Percentiles rank a stretch among this genome's conserved stretches.
Evolutionary conservation across 257 asterid genomes (phyloP).

Genomic region (Nicotiana attenuata): DNA sequence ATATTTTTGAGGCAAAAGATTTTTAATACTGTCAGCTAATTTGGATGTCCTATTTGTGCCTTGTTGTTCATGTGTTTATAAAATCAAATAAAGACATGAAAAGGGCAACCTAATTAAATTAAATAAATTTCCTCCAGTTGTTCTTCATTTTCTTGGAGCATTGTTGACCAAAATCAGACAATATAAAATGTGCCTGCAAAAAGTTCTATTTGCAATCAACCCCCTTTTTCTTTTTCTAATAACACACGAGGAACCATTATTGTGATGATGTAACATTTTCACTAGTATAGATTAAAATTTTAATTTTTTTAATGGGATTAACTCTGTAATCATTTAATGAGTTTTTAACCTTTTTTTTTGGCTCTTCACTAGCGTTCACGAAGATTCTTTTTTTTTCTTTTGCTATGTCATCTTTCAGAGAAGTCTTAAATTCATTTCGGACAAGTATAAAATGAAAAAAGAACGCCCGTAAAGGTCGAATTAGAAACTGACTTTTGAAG

Average conservation of each 20-base stretch:
- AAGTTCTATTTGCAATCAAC: conserved; percentile 1
- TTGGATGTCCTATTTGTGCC: conserved; percentile 5
- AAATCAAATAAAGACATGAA: conserved; percentile 14
- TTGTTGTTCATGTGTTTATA: conserved; percentile 16
- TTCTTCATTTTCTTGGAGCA: conserved; percentile 5
- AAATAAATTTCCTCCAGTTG: background rate
- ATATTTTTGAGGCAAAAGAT: background rate
- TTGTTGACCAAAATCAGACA: background rate
- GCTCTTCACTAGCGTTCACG: too few relatives aligned
- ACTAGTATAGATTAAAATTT: too few relatives aligned
- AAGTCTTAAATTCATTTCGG: too few relatives aligned
- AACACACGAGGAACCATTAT: conserved; percentile 14
- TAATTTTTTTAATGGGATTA: too few relatives aligned
- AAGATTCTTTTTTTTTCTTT: too few relatives aligned
- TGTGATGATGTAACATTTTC: too few relatives aligned
- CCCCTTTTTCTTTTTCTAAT: background rate
- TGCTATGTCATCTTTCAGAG: too few relatives aligned
- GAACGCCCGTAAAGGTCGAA: too few relatives aligned
- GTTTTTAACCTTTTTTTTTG: too few relatives aligned
- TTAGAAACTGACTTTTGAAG: too few relatives aligned
- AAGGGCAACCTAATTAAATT: conserved; percentile 7
- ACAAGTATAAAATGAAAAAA: too few relatives aligned
- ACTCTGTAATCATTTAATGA: too few relatives aligned
- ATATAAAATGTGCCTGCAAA: background rate
- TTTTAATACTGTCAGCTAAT: background rate